These are phyloP conservation scores for Nitzschia sp. DNA, from an alignment of 108 stramenopile species.

Conservation along the genomic window DNA sequence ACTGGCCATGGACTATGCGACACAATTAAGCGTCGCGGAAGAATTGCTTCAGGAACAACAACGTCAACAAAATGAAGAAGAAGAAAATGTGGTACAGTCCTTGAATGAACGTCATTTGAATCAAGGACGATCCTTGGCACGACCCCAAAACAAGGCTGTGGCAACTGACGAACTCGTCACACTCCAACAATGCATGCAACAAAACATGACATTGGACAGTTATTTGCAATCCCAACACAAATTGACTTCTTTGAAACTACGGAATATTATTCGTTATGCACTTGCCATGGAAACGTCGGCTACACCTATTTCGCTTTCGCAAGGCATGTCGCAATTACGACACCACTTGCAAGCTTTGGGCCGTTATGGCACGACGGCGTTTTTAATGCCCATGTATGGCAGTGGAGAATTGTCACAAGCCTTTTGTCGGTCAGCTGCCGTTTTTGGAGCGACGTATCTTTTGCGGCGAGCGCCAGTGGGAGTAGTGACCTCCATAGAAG, in stretches of 20 bases:
- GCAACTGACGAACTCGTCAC: slow-evolving; percentile 52
- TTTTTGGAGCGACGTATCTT: slow-evolving; percentile 83
- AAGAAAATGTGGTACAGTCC: slow-evolving; percentile 58
- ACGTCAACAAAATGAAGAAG: slow-evolving; percentile 16
- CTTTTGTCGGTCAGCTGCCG: slow-evolving; percentile 85
- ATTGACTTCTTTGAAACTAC: slow-evolving; percentile 57
- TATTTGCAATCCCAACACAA: slow-evolving; percentile 58
- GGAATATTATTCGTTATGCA: slow-evolving; percentile 62
- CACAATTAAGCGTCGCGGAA: slow-evolving; percentile 29
- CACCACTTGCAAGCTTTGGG: slow-evolving; percentile 74
- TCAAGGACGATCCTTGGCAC: slow-evolving; percentile 83
- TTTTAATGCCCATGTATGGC: slow-evolving; percentile 78
- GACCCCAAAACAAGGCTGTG: slow-evolving; percentile 93
- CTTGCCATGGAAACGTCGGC: slow-evolving; percentile 56
- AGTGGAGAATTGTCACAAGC: slow-evolving; percentile 83
- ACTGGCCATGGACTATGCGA: slow-evolving; percentile 79
- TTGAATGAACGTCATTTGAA: slow-evolving; percentile 86
- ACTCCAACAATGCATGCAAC: slow-evolving; percentile 53
- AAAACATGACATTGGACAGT: slow-evolving; percentile 55
- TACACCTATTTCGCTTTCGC: slow-evolving; percentile 19
- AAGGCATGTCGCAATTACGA: slow-evolving; percentile 60
- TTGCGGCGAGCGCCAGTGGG: slow-evolving; percentile 54
- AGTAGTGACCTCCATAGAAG: slow-evolving; percentile 2
- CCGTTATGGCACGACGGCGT: slow-evolving; percentile 78
- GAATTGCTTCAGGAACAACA: slow-evolving; percentile 17